Conservation (phyloP, 2,329 filamentous ascomycete genomes). For the Colletotrichum spinosum region DNA sequence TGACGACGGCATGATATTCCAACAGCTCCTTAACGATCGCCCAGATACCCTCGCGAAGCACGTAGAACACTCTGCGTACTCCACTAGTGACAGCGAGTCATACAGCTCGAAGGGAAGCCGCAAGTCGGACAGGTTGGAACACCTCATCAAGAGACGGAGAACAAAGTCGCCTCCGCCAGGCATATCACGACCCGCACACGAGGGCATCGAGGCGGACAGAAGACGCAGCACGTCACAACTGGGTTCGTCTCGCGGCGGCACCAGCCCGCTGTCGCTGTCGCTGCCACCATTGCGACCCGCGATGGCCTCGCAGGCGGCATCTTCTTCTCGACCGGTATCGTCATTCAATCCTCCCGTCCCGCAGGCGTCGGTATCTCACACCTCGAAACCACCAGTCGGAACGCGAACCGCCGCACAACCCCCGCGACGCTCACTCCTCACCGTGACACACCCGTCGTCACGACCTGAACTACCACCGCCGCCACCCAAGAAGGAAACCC, state of each 20-base stretch:
- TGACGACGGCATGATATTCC: constrained; percentile 7
- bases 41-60: too few species aligned
- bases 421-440: constrained; percentile 17
- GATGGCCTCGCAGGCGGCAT: neutral
- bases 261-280: constrained; percentile 26
- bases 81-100: too few species aligned
- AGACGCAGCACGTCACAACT: constrained; percentile 16
- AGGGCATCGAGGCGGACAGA: constrained; percentile 24
- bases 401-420: neutral
- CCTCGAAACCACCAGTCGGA: constrained; percentile 3
- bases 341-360: constrained; percentile 12
- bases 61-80: too few species aligned
- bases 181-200: neutral
- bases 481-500: neutral
- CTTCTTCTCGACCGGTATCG: neutral
- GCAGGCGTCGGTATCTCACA: constrained; percentile 9
- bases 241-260: constrained; percentile 21
- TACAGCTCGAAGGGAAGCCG: too few species aligned
- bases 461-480: neutral
- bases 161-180: constrained; percentile 5
- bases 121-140: too few species aligned
- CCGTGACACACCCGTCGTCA: constrained; percentile 8
- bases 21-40: constrained; percentile 15
- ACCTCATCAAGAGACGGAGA: constrained; percentile 26
- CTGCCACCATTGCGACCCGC: constrained; percentile 6